Base-by-base conservation (phyloP, 2,329 filamentous ascomycete genomes). In the Aspergillus fructus region DNA sequence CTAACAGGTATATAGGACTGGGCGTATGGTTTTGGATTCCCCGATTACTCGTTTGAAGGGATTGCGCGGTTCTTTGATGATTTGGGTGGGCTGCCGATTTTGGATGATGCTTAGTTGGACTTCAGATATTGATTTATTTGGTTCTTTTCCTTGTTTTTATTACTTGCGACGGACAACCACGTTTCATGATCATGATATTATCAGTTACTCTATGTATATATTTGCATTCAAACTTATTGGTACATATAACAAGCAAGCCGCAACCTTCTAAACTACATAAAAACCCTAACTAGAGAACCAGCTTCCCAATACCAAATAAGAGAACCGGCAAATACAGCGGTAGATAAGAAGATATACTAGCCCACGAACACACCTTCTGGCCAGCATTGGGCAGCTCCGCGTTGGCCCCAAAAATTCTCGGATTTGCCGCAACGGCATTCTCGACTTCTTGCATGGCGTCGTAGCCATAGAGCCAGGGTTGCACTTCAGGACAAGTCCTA, bases 391-490 rank as follows among this genome's bases (percentile, higher is more conserved):
- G 3, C n/a, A 15, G 9, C 15, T 4, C 15, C 6, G 9, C 5
- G 6, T 17, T 13, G 19, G 40, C 24, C 5, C 27, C 24, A 30
- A 71, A 71, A 17, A 70, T 41, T 8, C 53, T 59, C 4, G 61
- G 62, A 53, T 69, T 66, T 48, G 57, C 27, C 21, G 45, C 53
- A 13, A 74, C 68, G 1, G 68, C 74, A 12, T 76, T 72, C 53
- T 83, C 78, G 1, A 81, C 83, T 64, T 86, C 85, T 27, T 74
- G 73, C 57, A 81, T 79, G 3, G 84, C 83, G 70, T 88, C 83
- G 60, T 89, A 88, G 0, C 85, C 84, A 62, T 84, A 89, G 47
- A 89, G 61, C 83, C 85, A 88, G 0, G 81, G 80, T 68, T 89
- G 85, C 0, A 85, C 80, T 34, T 82, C 74, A 0, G 84, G 85